phyloP scores from a whole-genome alignment of 2,329 filamentous ascomycete species.

The Penicillium sp. region DNA sequence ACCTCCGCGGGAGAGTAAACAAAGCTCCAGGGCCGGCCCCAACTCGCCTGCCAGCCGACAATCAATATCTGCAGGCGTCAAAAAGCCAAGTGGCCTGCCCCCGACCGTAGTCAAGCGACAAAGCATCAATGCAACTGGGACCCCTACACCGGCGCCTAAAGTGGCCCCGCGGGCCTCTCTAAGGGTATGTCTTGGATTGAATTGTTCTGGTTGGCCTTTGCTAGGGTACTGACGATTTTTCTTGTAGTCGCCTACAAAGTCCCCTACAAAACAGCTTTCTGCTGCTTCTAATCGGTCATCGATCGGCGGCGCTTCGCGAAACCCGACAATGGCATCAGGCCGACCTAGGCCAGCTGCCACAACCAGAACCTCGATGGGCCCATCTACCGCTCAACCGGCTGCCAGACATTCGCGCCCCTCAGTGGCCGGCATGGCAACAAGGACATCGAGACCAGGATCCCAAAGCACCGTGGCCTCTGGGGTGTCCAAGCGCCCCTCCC shows the following conservation, averaged over 20 bases:
- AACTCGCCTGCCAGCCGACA: constrained; percentile 28
- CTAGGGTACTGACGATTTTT: background rate
- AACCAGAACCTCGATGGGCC: constrained; percentile 63
- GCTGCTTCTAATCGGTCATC: constrained; percentile 43
- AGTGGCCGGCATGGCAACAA: constrained; percentile 31
- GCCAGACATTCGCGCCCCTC: constrained; percentile 40
- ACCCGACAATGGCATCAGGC: constrained; percentile 47
- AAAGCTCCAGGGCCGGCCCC: constrained; percentile 29
- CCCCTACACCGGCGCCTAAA: constrained; percentile 65
- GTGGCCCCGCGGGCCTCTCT: constrained; percentile 34
- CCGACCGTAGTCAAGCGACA: constrained; percentile 57
- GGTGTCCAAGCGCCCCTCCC: constrained; percentile 32
- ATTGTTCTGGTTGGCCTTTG: background rate
- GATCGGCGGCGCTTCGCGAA: constrained; percentile 49
- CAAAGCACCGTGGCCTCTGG: constrained; percentile 22
- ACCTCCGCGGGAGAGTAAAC: constrained; percentile 36
- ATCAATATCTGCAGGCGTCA: constrained; percentile 28
- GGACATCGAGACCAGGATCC: constrained; percentile 32
- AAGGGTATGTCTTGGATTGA: constrained; percentile 29
- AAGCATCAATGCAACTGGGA: constrained; percentile 63
- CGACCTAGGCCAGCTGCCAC: constrained; percentile 53
- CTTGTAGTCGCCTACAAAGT: constrained; percentile 69
- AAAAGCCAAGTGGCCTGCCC: constrained; percentile 49
- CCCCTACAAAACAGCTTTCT: constrained; percentile 69
- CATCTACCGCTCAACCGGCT: constrained; percentile 46